Conservation (phyloP, 179 eudicot species). For the Beta macrorhiza region DNA sequence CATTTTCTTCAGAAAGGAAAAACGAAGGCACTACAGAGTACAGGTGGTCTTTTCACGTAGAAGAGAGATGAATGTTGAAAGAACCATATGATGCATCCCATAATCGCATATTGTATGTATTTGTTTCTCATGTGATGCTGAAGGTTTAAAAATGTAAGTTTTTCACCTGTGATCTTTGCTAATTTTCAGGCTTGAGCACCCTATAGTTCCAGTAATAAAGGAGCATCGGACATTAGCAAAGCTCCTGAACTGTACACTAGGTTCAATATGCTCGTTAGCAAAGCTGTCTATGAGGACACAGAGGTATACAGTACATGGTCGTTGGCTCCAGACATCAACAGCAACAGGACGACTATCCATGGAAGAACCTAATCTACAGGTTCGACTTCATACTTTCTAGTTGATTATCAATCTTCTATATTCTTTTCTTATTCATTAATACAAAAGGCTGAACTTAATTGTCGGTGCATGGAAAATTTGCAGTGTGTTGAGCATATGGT, state of each 20-base stretch:
- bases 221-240: conserved; percentile 93
- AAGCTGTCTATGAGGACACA: conserved; percentile 75
- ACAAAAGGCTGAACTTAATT: conserved; percentile 12
- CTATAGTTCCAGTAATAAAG: conserved; percentile 78
- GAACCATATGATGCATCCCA: neutral
- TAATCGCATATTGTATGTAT: neutral
- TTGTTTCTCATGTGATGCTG: neutral
- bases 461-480: conserved; percentile 24
- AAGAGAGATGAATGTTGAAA: neutral
- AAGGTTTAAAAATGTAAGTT: neutral
- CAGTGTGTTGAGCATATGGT: conserved; percentile 95
- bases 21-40: neutral
- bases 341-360: conserved; percentile 95
- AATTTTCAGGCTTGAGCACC: conserved; percentile 82
- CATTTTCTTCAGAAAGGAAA: neutral
- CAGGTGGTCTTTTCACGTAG: neutral
- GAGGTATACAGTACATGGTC: conserved; percentile 85
- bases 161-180: neutral
- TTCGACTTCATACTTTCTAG: conserved; percentile 18
- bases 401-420: neutral
- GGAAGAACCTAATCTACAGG: conserved; percentile 99
- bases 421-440: conserved; percentile 3
- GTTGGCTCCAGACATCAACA: conserved; percentile 97
- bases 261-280: conserved; percentile 85
- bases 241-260: conserved; percentile 83